Evolutionary conservation across 1,284 basidiomycete species (phyloP).

Genomic region (Malassezia cuniculi): DNA sequence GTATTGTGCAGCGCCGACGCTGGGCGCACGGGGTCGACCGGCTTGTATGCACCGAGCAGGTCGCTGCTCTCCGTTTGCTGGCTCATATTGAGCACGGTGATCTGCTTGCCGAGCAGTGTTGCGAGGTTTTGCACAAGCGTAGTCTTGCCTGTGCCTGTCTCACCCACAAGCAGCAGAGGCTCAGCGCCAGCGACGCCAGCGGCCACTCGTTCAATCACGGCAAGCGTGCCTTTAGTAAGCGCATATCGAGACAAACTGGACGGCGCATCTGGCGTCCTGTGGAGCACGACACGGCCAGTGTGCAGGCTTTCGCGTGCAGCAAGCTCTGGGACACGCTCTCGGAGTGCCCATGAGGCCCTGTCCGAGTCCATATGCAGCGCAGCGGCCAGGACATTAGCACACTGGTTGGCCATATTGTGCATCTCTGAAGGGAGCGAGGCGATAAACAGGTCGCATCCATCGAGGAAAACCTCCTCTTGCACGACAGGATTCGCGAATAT

Average conservation of each 20-base stretch:
- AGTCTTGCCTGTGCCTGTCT: constrained; percentile 98
- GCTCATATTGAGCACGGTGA: constrained; percentile 82
- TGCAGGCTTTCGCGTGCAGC: constrained; percentile 9
- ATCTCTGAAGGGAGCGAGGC: constrained; percentile 49
- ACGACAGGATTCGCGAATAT: constrained; percentile 56
- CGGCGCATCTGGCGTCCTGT: constrained; percentile 4
- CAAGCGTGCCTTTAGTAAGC: constrained; percentile 71
- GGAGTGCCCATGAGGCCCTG: constrained; percentile 28
- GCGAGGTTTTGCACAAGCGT: constrained; percentile 81
- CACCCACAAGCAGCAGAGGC: constrained; percentile 82
- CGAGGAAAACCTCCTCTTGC: constrained; percentile 79
- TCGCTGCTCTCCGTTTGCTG: constrained; percentile 95
- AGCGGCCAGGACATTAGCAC: too few species aligned
- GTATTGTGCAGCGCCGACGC: constrained; percentile 61
- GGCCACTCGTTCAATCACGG: constrained; percentile 68
- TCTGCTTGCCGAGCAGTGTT: constrained; percentile 59
- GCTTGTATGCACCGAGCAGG: constrained; percentile 87
- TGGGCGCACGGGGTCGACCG: constrained; percentile 61
- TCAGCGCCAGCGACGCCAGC: constrained; percentile 63
- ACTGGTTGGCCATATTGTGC: too few species aligned
- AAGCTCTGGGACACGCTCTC: constrained; percentile 28
- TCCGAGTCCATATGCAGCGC: constrained; percentile 29
- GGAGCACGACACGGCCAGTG: constrained; percentile 9
- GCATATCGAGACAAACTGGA: constrained; percentile 53
- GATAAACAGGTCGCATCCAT: constrained; percentile 84